phyloP scores from a whole-genome alignment of 257 asterid genomes.

The Anisodus acutangulus region DNA sequence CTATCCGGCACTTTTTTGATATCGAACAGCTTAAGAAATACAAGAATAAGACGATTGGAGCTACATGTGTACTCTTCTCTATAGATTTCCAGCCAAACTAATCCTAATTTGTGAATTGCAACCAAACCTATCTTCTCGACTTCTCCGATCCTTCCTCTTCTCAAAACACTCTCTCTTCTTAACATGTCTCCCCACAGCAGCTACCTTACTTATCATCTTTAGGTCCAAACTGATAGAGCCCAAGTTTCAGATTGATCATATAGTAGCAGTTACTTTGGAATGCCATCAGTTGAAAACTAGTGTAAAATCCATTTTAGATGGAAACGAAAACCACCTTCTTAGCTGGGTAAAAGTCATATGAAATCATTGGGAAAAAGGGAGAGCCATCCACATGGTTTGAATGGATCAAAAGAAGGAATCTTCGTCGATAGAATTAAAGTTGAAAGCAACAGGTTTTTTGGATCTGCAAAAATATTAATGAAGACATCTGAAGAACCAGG shows the following conservation, averaged over 20 bases:
- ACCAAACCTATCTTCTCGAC: background rate
- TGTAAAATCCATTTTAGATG: background rate
- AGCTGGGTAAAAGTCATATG: background rate
- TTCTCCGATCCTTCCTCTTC: background rate
- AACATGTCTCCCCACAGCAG: conserved; percentile 23
- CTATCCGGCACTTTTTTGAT: background rate
- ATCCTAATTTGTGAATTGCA: conserved; percentile 22
- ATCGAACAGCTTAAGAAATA: conserved; percentile 16
- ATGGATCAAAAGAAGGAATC: background rate
- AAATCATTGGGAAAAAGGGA: background rate
- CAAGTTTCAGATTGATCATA: background rate
- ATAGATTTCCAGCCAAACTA: background rate
- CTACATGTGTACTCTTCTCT: background rate
- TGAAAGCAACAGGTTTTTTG: background rate
- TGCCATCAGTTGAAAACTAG: background rate
- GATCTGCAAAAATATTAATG: background rate
- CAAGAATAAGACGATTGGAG: background rate
- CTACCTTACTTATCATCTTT: background rate
- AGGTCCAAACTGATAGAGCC: background rate
- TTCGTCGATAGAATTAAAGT: background rate
- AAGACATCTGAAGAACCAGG: background rate
- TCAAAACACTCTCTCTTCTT: background rate
- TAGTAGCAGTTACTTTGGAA: background rate
- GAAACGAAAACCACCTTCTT: background rate
- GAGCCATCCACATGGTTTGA: background rate